Evolutionary conservation across 176 grass and related monocot species (phyloP), one percentile per base, ranked within the genome.

Genomic region (Metroxylon sagu): DNA sequence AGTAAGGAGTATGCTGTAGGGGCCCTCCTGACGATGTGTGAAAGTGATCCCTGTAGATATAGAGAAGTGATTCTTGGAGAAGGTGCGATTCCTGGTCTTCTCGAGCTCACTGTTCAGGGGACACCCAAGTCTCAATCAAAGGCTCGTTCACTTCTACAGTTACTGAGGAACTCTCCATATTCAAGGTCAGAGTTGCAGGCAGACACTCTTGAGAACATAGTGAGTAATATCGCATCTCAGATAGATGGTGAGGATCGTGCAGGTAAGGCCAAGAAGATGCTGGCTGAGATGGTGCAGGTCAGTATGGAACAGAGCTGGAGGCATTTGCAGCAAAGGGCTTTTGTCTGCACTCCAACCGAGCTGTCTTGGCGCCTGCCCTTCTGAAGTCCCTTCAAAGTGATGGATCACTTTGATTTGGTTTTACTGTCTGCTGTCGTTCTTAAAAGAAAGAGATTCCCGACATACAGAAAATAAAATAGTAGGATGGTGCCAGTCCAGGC

Each of bases 281-380:
- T 96, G 5, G 92, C 87, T 1, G 92, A 96, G 57, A 97, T 91
- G 92, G 86, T 97, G 25, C 74, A 84, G 65, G 81, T 91, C 57
- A 97, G 92, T 75, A 97, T 97, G 92, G 92, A 96, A 83, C 92
- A 82, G 74, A 96, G 92, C 75, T 68, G 87, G 75, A 87, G 81
- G 77, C 87, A 97, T 67, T 56, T 97, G 66, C 87, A 97, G 86
- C 83, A 75, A 26, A 82, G 92, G 72, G 87, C 92, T 73, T 90
- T 83, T 54, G 82, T 75, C 35, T 43, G 35, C 35, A 43, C 35
- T 43, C 35, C 35, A 43, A 43, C 35, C 35, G 35, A 43, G 35
- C 35, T 43, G 35, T 43, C 35, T 43, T 43, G 35, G 35, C 10
- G 12, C 8, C 35, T 14, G 35, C 35, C 35, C 35, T 43, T 43